phyloP scores from a whole-genome alignment of 441 rosid species.

The Populus hybrid region DNA sequence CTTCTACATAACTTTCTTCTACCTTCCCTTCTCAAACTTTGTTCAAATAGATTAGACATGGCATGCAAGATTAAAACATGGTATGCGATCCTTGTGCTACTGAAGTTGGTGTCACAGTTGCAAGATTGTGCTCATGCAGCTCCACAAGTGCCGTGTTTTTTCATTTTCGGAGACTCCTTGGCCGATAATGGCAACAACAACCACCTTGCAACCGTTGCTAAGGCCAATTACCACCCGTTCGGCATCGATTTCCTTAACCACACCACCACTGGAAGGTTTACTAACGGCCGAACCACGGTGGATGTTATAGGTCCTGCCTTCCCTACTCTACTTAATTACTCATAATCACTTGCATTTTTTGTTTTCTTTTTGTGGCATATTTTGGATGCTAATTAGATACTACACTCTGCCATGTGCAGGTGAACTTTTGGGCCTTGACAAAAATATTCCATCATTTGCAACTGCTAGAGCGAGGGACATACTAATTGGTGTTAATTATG shows the following conservation, averaged over 20 bases:
- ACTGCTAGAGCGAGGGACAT: not conserved
- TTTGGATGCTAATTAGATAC: not conserved
- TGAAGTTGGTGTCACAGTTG: not conserved
- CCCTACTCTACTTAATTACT: too few relatives aligned
- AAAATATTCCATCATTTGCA: not conserved
- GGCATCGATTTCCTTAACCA: conserved; percentile 24
- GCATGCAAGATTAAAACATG: too few relatives aligned
- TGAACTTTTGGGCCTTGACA: not conserved
- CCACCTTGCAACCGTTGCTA: conserved; percentile 1
- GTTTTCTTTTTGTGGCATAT: not conserved
- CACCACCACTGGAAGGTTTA: conserved; percentile 22
- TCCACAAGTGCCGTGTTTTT: conserved; percentile 24
- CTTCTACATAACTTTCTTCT: too few relatives aligned
- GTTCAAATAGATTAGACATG: too few relatives aligned
- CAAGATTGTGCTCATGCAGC: not conserved
- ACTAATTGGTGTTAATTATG: conserved; percentile 20
- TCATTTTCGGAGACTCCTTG: conserved; percentile 36
- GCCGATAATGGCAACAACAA: conserved; percentile 32
- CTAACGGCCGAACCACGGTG: conserved; percentile 17
- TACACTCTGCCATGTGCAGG: not conserved
- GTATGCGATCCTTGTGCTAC: not conserved
- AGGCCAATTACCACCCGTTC: conserved; percentile 24
- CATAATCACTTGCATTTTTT: too few relatives aligned
- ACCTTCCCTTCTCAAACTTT: too few relatives aligned
- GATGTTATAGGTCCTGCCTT: conserved; percentile 9